Conservation (phyloP, 306 rosid species). For the Prunus salicina region DNA sequence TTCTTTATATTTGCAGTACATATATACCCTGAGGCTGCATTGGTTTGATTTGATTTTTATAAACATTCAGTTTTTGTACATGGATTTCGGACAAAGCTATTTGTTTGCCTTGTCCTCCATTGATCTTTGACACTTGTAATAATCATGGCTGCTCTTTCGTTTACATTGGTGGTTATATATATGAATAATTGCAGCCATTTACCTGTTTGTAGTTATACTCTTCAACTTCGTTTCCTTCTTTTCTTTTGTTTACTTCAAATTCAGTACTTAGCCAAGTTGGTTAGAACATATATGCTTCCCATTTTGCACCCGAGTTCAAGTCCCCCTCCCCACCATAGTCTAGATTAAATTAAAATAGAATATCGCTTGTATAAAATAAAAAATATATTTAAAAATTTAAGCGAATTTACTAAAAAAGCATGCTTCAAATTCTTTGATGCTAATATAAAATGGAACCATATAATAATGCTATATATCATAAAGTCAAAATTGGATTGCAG, state of each 20-base stretch:
- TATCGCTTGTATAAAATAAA: too few relatives aligned
- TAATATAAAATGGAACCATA: too few relatives aligned
- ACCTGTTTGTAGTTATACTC: not conserved
- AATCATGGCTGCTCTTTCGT: not conserved
- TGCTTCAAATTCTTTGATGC: too few relatives aligned
- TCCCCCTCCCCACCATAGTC: rapidly evolving
- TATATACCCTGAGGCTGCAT: not conserved
- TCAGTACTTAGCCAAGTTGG: not conserved
- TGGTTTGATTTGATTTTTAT: conserved; percentile 1
- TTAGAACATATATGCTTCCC: too few relatives aligned
- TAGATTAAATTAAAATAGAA: too few relatives aligned
- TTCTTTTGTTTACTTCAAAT: not conserved
- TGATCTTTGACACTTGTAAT: not conserved
- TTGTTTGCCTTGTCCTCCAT: not conserved
- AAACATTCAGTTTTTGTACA: not conserved
- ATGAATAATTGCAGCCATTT: conserved; percentile 3
- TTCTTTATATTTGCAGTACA: not conserved
- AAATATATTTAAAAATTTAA: too few relatives aligned
- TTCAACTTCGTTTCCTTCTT: not conserved
- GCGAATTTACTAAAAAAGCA: too few relatives aligned
- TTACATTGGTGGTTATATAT: not conserved
- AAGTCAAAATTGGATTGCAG: not conserved
- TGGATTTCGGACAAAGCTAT: conserved; percentile 9
- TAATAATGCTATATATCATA: not conserved
- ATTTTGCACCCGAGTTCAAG: too few relatives aligned